Percentiles rank a stretch among this genome's conserved stretches.
Evolutionary conservation across 2,329 filamentous ascomycete genomes (phyloP).

Genomic region (Aspergillus flavus): DNA sequence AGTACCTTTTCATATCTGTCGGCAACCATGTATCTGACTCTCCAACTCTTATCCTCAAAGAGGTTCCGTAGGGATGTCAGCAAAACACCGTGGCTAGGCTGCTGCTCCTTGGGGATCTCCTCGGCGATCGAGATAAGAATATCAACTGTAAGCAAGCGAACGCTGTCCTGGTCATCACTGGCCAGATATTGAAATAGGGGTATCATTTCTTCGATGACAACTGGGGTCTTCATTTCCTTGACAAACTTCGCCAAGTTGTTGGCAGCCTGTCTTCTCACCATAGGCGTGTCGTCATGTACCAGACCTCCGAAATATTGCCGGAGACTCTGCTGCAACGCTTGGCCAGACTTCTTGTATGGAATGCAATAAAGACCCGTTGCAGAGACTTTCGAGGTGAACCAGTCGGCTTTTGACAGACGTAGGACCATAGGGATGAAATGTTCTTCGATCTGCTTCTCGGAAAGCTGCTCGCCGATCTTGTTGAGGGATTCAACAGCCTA

Average conservation of each 20-base stretch:
- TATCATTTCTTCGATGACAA: conserved; percentile 98
- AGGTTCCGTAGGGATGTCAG: conserved; percentile 86
- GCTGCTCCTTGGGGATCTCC: conserved; percentile 96
- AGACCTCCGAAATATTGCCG: conserved; percentile 89
- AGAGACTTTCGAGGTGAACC: conserved; percentile 99
- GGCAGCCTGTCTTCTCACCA: conserved; percentile 95
- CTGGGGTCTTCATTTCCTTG: conserved; percentile 88
- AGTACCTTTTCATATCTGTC: conserved; percentile 94
- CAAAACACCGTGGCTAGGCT: conserved; percentile 91
- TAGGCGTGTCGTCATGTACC: conserved; percentile 97
- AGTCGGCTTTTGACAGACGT: conserved; percentile 97
- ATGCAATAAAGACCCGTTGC: conserved; percentile 93
- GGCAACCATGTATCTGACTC: conserved; percentile 98
- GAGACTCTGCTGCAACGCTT: conserved; percentile 85
- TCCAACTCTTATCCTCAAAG: conserved; percentile 99
- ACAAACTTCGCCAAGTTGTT: conserved; percentile 97
- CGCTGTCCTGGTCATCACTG: conserved; percentile 95
- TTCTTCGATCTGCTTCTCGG: conserved; percentile 90
- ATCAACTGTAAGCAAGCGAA: conserved; percentile 92
- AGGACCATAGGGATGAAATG: conserved; percentile 95
- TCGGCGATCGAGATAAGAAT: conserved; percentile 96
- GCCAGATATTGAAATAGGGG: conserved; percentile 96
- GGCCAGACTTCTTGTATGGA: conserved; percentile 88
- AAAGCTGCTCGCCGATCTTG: conserved; percentile 95
- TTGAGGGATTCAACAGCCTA: conserved; percentile 98